Percentiles rank a stretch among this genome's conserved stretches.
phyloP scores from a whole-genome alignment of 768 basidiomycete genomes.

The Boletus tylopilopsis region DNA sequence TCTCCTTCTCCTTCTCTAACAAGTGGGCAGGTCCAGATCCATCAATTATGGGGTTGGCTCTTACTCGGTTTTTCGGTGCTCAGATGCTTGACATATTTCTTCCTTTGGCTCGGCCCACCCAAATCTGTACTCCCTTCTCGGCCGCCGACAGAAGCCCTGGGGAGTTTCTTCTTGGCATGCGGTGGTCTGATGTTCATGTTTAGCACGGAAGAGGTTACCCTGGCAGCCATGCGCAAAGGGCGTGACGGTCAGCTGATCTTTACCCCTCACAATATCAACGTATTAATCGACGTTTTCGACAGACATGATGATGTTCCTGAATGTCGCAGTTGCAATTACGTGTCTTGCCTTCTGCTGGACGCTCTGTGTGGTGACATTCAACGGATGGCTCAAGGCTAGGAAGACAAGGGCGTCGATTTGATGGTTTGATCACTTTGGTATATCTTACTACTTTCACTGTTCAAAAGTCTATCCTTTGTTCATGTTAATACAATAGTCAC shows the following conservation, averaged over 20 bases:
- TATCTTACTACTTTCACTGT: too few species aligned
- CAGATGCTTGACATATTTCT: conserved; percentile 89
- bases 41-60: conserved; percentile 86
- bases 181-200: conserved; percentile 90
- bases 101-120: conserved; percentile 86
- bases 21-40: conserved; percentile 69
- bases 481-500: background rate
- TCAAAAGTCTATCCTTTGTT: background rate
- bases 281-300: conserved; percentile 1
- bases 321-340: conserved; percentile 80
- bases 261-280: background rate
- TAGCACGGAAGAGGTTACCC: conserved; percentile 84
- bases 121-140: conserved; percentile 83
- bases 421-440: background rate
- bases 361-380: conserved; percentile 68
- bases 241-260: conserved; percentile 59
- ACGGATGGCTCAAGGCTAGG: conserved; percentile 70
- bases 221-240: conserved; percentile 87
- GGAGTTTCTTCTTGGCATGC: conserved; percentile 80
- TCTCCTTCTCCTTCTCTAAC: conserved; percentile 3
- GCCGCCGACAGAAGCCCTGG: conserved; percentile 90
- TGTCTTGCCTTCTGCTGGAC: conserved; percentile 87
- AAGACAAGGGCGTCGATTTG: conserved; percentile 20
- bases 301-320: conserved; percentile 91
- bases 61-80: conserved; percentile 75